These are phyloP conservation scores for Pseudohalonectria lignicola DNA, from an alignment of 2,329 filamentous ascomycete species.

Conservation along the genomic window DNA sequence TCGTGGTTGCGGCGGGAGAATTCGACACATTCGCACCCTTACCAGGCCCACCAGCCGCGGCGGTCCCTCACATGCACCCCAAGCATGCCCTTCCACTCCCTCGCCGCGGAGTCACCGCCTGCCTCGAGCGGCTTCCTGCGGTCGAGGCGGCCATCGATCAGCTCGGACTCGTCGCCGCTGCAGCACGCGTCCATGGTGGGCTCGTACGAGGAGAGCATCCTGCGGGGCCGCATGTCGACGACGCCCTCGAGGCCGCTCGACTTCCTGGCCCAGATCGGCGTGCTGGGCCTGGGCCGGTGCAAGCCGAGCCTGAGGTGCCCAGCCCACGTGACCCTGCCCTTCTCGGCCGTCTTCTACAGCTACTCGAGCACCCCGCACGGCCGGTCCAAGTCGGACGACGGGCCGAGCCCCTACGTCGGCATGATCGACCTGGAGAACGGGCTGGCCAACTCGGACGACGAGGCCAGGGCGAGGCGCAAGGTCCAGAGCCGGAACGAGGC, in stretches of 20 bases:
- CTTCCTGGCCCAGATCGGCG: slow-evolving; percentile 91
- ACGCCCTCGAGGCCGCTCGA: slow-evolving; percentile 85
- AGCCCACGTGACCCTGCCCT: slow-evolving; percentile 79
- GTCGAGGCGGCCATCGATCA: slow-evolving; percentile 57
- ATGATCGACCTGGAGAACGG: slow-evolving; percentile 83
- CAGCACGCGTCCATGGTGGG: slow-evolving; percentile 94
- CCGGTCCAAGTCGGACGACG: slow-evolving; percentile 60
- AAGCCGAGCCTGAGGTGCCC: slow-evolving; percentile 78
- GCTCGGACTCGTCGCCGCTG: slow-evolving; percentile 63
- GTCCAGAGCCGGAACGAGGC: slow-evolving; percentile 27
- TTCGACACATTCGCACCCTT: no score
- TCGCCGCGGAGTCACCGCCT: slow-evolving; percentile 26
- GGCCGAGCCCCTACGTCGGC: slow-evolving; percentile 91
- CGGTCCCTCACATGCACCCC: slow-evolving; percentile 59
- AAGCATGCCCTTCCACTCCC: slow-evolving; percentile 28
- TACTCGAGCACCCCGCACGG: slow-evolving; percentile 61
- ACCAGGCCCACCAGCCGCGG: slow-evolving; percentile 69
- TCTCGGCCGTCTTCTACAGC: slow-evolving; percentile 93
- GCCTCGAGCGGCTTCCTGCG: slow-evolving; percentile 39
- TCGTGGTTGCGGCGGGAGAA: no score
- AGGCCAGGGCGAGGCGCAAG: slow-evolving; percentile 35
- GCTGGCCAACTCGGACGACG: slow-evolving; percentile 42
- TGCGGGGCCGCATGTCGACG: slow-evolving; percentile 92
- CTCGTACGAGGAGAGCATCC: slow-evolving; percentile 93
- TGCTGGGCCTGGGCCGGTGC: slow-evolving; percentile 80